Evolutionary conservation across 306 rosid genomes (phyloP).

Genomic region (Vachellia collinsii): DNA sequence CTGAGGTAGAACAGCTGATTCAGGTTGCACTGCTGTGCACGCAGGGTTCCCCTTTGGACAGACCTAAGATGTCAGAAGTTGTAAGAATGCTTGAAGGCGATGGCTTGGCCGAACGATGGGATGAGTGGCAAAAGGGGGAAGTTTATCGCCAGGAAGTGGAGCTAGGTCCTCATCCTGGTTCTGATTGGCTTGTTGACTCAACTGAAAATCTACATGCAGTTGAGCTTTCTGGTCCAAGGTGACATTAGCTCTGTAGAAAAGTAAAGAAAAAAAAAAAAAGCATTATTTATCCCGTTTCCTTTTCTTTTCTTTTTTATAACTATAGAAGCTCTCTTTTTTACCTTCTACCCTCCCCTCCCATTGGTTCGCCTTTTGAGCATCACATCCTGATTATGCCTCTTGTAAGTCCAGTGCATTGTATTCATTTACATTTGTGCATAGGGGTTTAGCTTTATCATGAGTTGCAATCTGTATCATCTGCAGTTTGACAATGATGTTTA

Average conservation of each 20-base stretch:
- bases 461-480: constrained; percentile 51
- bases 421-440: constrained; percentile 67
- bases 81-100: constrained; percentile 99
- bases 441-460: constrained; percentile 50
- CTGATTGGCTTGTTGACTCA: constrained; percentile 96
- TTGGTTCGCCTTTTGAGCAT: constrained; percentile 18
- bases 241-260: constrained; percentile 58
- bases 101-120: constrained; percentile 99
- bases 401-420: constrained; percentile 55
- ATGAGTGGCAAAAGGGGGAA: constrained; percentile 97
- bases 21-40: constrained; percentile 98
- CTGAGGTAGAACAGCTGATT: constrained; percentile 95
- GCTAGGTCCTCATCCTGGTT: constrained; percentile 87
- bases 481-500: constrained; percentile 34
- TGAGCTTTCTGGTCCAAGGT: constrained; percentile 98
- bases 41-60: constrained; percentile 94
- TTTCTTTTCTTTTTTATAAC: constrained; percentile 37
- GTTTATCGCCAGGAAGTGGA: constrained; percentile 93
- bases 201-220: constrained; percentile 97
- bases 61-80: constrained; percentile 98
- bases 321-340: constrained; percentile 37
- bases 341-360: not conserved
- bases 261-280: constrained; percentile 35
- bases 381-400: constrained; percentile 47
- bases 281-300: constrained; percentile 48